These are phyloP conservation scores for Pelagophyceae sp. DNA, from an alignment of 352 stramenopile genomes.

Conservation along the genomic window DNA sequence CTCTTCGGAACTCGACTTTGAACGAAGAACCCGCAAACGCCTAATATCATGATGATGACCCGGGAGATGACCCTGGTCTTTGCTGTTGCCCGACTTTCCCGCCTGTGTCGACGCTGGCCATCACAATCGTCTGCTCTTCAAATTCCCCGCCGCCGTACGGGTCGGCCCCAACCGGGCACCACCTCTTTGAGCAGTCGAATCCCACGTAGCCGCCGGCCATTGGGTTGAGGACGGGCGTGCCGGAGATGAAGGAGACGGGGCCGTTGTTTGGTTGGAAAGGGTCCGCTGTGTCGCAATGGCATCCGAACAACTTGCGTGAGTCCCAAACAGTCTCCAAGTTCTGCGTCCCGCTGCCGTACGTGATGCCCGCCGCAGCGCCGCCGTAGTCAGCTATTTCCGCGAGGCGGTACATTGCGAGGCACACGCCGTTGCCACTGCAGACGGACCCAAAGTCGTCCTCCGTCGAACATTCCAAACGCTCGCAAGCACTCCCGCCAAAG, in stretches of 20 bases:
- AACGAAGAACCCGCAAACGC: no score
- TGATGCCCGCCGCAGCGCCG: not conserved
- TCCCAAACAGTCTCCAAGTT: conserved; percentile 10
- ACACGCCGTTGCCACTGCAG: conserved; percentile 7
- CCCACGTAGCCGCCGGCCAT: conserved; percentile 57
- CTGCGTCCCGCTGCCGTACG: conserved; percentile 9
- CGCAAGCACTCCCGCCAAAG: conserved; percentile 17
- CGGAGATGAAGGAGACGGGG: not conserved
- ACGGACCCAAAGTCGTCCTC: not conserved
- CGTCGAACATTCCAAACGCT: conserved; percentile 6
- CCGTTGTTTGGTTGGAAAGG: conserved; percentile 17
- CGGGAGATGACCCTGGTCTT: no score
- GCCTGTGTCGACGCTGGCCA: conserved; percentile 1
- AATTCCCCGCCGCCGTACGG: conserved; percentile 64
- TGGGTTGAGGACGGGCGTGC: not conserved
- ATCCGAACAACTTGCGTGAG: not conserved
- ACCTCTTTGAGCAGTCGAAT: conserved; percentile 65
- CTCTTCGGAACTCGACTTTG: not conserved
- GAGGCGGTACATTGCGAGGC: conserved; percentile 1
- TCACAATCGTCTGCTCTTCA: conserved; percentile 57
- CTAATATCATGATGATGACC: no score
- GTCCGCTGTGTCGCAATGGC: conserved; percentile 19
- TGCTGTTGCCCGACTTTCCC: no score
- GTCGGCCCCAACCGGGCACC: conserved; percentile 70
- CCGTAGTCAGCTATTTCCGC: not conserved